These are phyloP conservation scores for Naegleria gruberi DNA, from an alignment of 208 protist genomes.

Conservation along the genomic window DNA sequence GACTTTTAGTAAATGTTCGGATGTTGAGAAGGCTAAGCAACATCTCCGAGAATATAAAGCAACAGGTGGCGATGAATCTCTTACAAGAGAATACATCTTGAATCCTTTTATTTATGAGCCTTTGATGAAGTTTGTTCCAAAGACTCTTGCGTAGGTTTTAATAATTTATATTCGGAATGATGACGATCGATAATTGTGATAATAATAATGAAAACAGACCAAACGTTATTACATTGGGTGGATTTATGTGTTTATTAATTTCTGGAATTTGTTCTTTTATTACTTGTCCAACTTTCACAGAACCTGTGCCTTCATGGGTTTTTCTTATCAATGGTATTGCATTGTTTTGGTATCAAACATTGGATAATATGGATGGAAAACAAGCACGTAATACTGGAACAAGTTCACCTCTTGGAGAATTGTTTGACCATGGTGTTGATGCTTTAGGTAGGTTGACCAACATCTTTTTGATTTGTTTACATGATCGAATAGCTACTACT, in stretches of 20 bases:
- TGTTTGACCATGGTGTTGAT: constrained; percentile 91
- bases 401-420: constrained; percentile 76
- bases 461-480: neutral
- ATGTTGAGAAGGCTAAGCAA: neutral
- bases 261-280: neutral
- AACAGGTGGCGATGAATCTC: neutral
- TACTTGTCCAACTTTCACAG: neutral
- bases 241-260: neutral
- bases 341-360: constrained; percentile 76
- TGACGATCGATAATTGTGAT: neutral
- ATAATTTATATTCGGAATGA: neutral
- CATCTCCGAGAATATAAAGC: neutral
- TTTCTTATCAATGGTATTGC: constrained; percentile 60
- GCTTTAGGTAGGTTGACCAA: constrained; percentile 11
- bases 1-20: neutral
- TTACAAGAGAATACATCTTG: constrained; percentile 4
- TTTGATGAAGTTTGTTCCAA: neutral
- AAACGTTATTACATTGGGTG: neutral
- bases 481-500: neutral
- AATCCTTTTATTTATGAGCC: neutral
- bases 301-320: constrained; percentile 57
- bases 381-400: constrained; percentile 79
- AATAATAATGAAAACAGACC: neutral
- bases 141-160: neutral
- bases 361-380: constrained; percentile 90